These are phyloP conservation scores for Xerophyta viscosa DNA, from an alignment of 106 monocot genomes.

Conservation along the genomic window DNA sequence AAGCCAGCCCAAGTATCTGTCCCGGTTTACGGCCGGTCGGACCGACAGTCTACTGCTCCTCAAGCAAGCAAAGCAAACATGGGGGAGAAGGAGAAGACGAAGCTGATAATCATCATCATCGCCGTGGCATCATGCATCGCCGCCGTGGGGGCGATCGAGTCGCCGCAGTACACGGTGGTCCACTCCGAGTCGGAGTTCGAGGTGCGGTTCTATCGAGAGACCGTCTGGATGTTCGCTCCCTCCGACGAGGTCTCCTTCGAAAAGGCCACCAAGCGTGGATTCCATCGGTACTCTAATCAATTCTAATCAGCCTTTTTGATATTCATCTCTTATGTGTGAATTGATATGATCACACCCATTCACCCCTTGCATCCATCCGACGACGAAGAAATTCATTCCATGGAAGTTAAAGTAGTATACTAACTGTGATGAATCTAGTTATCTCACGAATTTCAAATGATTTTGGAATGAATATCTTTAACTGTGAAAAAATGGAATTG, in stretches of 20 bases:
- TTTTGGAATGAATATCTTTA: too few relatives aligned
- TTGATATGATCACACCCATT: too few relatives aligned
- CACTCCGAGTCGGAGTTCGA: slow-evolving; percentile 80
- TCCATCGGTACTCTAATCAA: slow-evolving; percentile 42
- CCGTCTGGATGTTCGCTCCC: slow-evolving; percentile 70
- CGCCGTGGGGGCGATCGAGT: slow-evolving; percentile 37
- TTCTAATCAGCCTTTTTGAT: too few relatives aligned
- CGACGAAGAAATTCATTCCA: too few relatives aligned
- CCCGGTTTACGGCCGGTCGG: too few relatives aligned
- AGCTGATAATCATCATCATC: not conserved
- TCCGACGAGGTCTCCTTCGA: slow-evolving; percentile 66
- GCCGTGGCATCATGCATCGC: slow-evolving; percentile 1
- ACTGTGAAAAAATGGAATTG: too few relatives aligned
- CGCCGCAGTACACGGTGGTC: slow-evolving; percentile 59
- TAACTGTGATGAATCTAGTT: too few relatives aligned
- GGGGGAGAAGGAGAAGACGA: not conserved
- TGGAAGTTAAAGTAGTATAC: not conserved
- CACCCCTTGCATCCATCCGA: not conserved
- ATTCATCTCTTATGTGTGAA: too few relatives aligned
- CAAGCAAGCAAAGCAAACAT: too few relatives aligned
- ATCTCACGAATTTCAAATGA: too few relatives aligned
- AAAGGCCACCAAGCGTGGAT: slow-evolving; percentile 59
- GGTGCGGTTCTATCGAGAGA: slow-evolving; percentile 54
- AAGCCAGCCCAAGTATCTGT: too few relatives aligned
- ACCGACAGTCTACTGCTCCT: too few relatives aligned